Evolutionary conservation across 2,329 filamentous ascomycete species (phyloP).

Genomic region (Botrytis elliptica): DNA sequence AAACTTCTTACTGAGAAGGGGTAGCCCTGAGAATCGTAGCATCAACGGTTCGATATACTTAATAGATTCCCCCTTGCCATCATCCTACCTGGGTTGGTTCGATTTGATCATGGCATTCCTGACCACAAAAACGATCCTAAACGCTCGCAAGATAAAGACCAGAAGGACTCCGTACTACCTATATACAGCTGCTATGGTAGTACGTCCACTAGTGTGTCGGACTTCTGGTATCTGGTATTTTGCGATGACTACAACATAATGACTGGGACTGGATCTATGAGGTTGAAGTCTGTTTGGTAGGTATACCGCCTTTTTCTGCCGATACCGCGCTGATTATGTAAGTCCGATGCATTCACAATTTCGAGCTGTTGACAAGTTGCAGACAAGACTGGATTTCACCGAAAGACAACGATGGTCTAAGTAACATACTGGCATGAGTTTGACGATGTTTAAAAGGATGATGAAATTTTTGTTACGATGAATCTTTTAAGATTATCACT

Average conservation of each 20-base stretch:
- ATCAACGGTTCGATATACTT: neutral
- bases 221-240: neutral
- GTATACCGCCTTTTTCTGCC: slow-evolving; percentile 2
- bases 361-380: neutral
- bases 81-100: neutral
- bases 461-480: neutral
- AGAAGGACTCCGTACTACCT: neutral
- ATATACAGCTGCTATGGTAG: neutral
- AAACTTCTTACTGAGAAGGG: neutral
- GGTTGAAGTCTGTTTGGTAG: neutral
- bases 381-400: neutral
- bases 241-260: neutral
- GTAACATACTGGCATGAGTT: neutral
- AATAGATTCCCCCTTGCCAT: neutral
- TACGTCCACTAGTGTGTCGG: neutral
- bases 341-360: neutral
- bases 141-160: neutral
- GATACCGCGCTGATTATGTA: neutral
- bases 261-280: neutral
- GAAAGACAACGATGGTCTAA: neutral
- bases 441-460: neutral
- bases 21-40: neutral
- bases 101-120: neutral
- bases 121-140: neutral
- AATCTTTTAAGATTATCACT: neutral